Evolutionary conservation across 2,329 filamentous ascomycete species (phyloP).

Genomic region (Peltaster fructicola): DNA sequence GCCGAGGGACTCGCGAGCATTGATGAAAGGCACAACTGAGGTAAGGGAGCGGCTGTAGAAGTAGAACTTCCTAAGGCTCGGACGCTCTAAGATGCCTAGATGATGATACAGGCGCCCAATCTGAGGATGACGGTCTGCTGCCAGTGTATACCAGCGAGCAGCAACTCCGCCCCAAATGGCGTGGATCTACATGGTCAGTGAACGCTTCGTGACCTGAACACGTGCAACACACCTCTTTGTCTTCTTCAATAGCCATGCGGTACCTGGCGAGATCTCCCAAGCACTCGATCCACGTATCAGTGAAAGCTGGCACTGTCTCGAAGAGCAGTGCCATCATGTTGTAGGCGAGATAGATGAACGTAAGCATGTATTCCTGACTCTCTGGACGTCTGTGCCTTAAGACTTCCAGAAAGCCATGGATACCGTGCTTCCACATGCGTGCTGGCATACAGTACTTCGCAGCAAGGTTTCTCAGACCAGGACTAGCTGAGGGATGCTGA

Average conservation of each 20-base stretch:
- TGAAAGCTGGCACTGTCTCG: constrained; percentile 67
- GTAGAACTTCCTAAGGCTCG: constrained; percentile 54
- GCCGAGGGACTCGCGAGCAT: constrained; percentile 51
- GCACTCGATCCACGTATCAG: constrained; percentile 87
- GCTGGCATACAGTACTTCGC: constrained; percentile 82
- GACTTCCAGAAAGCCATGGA: constrained; percentile 33
- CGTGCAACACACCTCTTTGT: no score
- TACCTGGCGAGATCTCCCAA: constrained; percentile 74
- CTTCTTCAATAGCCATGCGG: constrained; percentile 80
- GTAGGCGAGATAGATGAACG: constrained; percentile 78
- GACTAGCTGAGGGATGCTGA: constrained; percentile 65
- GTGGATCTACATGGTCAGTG: no score
- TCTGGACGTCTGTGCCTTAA: constrained; percentile 55
- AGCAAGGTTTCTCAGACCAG: constrained; percentile 48
- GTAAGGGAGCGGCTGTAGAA: constrained; percentile 56
- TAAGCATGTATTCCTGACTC: constrained; percentile 74
- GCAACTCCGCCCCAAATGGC: constrained; percentile 72
- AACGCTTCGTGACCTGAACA: constrained; percentile 44
- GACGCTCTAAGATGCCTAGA: constrained; percentile 58
- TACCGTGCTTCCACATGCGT: constrained; percentile 85
- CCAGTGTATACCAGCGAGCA: constrained; percentile 68
- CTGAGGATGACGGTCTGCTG: constrained; percentile 56
- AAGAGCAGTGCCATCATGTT: constrained; percentile 76
- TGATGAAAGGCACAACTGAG: constrained; percentile 47
- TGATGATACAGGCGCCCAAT: constrained; percentile 77